Base-by-base conservation (phyloP, 208 protist genomes). In the Kentomonas sorsogonicus region DNA sequence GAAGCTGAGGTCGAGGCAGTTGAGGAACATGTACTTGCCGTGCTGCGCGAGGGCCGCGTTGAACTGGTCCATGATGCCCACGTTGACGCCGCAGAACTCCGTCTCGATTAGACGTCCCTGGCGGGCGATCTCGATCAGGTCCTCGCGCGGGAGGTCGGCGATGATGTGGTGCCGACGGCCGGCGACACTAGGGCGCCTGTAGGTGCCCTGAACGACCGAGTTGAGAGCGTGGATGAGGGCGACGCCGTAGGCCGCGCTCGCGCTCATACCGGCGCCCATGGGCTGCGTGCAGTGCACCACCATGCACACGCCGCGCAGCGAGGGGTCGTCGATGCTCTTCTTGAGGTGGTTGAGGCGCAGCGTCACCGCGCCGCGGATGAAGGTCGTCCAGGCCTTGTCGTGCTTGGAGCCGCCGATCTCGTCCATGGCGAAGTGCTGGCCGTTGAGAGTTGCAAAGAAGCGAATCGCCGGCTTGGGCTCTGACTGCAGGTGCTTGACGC, bases 61-160 rank as follows among this genome's bases (percentile, higher is more conserved):
- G 57, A 94, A 89, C 77, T 97, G 92, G 57, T 95, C 92, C 92
- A 96, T 95, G 69, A 97, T 95, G 55, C 92, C 92, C 54, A 93
- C 89, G 7, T 91, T 84, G 3, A 91, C 77, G 25, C 82, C 77
- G 34, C 81, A 90, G 66, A 77, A 97, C 33, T 85, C 66, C 44
- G 72, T 79, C 59, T 97, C 88, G 31, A 89, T 88, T 22, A 73
- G 66, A 46, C 89, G 83, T 2, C 66, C 85, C 60, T 83, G 74
- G 67, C 84, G 77, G 15, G 74, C 79, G 13, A 91, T 53, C 2
- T 85, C 65, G 22, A 69, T 33, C 13, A 50, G 53, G 0, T 68
- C 45, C 63, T 77, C 39, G 9, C 56, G 47, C 7, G 72, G 79
- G n/a, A n/a, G n/a, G n/a, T n/a, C n/a, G n/a, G n/a, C n/a, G 34